Conservation (phyloP, 2,329 filamentous ascomycete species). For the Penicillium sp. region DNA sequence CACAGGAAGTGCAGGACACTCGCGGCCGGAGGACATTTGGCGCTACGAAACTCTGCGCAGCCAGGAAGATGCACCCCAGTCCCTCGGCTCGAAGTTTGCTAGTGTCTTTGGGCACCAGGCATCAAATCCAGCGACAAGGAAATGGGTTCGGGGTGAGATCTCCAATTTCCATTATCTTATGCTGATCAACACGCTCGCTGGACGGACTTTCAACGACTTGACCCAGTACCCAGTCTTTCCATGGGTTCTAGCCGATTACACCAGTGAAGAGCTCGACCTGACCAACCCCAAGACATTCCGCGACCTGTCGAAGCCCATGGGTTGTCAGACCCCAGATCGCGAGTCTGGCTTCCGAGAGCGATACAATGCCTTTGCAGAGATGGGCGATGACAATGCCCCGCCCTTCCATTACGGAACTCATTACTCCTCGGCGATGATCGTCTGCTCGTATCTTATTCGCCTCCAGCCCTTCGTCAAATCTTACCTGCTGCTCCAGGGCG, state of each 20-base stretch:
- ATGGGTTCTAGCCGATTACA: constrained; percentile 95
- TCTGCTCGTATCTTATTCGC: constrained; percentile 91
- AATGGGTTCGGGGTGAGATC: constrained; percentile 90
- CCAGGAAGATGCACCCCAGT: constrained; percentile 58
- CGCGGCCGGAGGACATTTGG: constrained; percentile 85
- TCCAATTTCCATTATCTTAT: constrained; percentile 99
- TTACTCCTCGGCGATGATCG: constrained; percentile 98
- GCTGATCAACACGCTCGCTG: constrained; percentile 96
- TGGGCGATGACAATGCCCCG: constrained; percentile 68
- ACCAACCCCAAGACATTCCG: constrained; percentile 79
- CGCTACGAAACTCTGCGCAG: constrained; percentile 77
- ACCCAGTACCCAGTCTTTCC: constrained; percentile 98
- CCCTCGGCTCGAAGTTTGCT: constrained; percentile 81
- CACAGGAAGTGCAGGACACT: constrained; percentile 61
- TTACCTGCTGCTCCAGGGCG: constrained; percentile 90
- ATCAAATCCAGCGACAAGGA: constrained; percentile 77
- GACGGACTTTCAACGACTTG: constrained; percentile 93
- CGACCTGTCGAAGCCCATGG: constrained; percentile 93
- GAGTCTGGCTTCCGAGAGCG: constrained; percentile 76
- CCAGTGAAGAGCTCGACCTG: constrained; percentile 84
- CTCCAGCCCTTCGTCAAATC: constrained; percentile 95
- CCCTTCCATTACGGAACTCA: constrained; percentile 98
- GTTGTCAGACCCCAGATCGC: constrained; percentile 72
- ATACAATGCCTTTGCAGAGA: constrained; percentile 83
- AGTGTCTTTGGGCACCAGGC: constrained; percentile 83